Evolutionary conservation across 2,329 filamentous ascomycete species (phyloP), one percentile per base, ranked within the genome.

Genomic region (Macrophomina phaseolina): DNA sequence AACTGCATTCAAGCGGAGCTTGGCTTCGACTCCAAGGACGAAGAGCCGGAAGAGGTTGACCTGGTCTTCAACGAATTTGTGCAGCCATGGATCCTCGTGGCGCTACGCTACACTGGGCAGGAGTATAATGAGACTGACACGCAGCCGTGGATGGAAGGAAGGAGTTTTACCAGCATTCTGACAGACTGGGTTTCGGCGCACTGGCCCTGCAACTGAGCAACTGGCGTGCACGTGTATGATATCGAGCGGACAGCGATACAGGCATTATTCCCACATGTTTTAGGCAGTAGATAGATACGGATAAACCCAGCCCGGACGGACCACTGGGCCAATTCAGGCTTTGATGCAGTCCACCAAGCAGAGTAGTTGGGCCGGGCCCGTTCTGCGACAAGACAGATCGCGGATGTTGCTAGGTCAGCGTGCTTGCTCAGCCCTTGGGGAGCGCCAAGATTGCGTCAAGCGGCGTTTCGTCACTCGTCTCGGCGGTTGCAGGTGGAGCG

Each of bases 31-130:
- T 51, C 51, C 8, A 53, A 48, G 45, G 80, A 76, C 0, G 51
- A 64, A 16, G 28, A 53, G 23, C 91, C 92, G 0, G 87, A 91
- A 63, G 89, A 80, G 0, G 93, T 99, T 0, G 94, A 98, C 76
- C 77, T 99, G 7, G 89, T 97, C 14, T 99, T 96, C 75, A 87
- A 97, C 67, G 93, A 97, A 76, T 99, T 97, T 77, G 89, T 98
- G 42, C 86, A 95, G 78, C 89, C 89, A 9, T 96, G 91, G 86
- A 82, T 98, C 46, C 78, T 97, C 18, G 80, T 90, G 11, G 93
- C 93, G 2, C 81, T 97, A 68, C 88, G 89, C 68, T 88, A 85
- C 70, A 75, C 86, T 9, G 85, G 85, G 2, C 77, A 85, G 61
- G 81, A 81, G 67, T 81, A 84, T 70, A 78, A 80, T 48, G 77